Evolutionary conservation across 2,329 filamentous ascomycete genomes (phyloP), one percentile per base, ranked within the genome.

Genomic region (Colletotrichum tropicicola): DNA sequence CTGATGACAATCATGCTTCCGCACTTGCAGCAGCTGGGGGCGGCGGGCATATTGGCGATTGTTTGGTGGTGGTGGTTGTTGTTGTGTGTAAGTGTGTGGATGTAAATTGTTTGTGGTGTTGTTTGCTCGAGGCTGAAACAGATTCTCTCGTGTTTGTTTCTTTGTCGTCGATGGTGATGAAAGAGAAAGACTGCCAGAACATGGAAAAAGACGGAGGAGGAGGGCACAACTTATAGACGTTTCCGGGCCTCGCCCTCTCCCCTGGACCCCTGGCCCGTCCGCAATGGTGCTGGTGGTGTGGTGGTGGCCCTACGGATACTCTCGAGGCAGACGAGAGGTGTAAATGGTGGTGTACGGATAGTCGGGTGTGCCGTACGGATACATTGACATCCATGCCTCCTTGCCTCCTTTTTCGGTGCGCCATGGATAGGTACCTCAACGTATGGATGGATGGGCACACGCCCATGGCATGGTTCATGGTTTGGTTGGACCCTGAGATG

Each of bases 1-100:
- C 83, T 86, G 77, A 86, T 86, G 78, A 86, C 84, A 70, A 86
- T 84, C 77, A 86, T 83, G 76, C 79, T 76, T 70, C 82, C 82
- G 77, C 84, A 86, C 72, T 84, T 75, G 80, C 84, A 86, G 81
- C 84, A 86, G 77, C 84, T 83, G 70, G 82, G 80, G 70, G 80
- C 82, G 70, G 78, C 76, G 73, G 80, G 77, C 80, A 82, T 82
- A 52, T 70, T 73, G 71, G 45, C 67, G 67, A 43, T 45, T 56
- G 47, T 39, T 56, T 37, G 52, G 30, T 55, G 49, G 45, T 68
- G 32, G 44, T 45, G 35, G 44, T 37, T 47, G 54, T n/a, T 48
- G 35, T 27, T 27, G 23, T 62, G 47, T 56, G 9, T 37, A 47
- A 32, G 30, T 56, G 41, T 53, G 55, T 73, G 69, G 32, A 62